Conservation (phyloP, 129 eudicot genomes). For the Silybum marianum region DNA sequence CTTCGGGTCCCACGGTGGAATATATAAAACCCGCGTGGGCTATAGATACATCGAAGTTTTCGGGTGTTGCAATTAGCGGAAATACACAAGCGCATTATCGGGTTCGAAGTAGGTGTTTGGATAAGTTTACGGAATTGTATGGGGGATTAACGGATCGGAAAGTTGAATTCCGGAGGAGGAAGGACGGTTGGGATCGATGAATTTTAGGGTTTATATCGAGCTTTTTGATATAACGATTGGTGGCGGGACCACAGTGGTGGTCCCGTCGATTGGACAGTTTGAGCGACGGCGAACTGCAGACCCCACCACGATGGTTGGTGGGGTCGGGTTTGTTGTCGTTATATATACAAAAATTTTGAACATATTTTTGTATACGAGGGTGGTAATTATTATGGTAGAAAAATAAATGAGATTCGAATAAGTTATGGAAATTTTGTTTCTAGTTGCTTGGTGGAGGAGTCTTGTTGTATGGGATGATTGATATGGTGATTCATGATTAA, state of each 20-base stretch:
- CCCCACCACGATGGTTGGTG: neutral
- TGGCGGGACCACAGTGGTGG: neutral
- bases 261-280: neutral
- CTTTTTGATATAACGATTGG: neutral
- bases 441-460: neutral
- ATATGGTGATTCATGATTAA: neutral
- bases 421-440: neutral
- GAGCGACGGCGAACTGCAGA: no score
- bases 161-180: conserved; percentile 55
- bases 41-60: conserved; percentile 71
- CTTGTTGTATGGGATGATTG: neutral
- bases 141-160: conserved; percentile 65
- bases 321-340: neutral
- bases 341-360: conserved; percentile 13
- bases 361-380: conserved; percentile 22
- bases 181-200: conserved; percentile 90
- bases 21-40: conserved; percentile 81
- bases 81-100: conserved; percentile 76
- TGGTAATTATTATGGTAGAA: conserved; percentile 22
- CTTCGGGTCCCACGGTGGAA: conserved; percentile 45
- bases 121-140: conserved; percentile 50
- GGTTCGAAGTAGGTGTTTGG: conserved; percentile 64
- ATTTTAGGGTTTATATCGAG: neutral
- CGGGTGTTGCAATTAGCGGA: conserved; percentile 77
- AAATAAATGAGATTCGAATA: neutral